Evolutionary conservation across 139 green algal species (phyloP), one percentile per base, ranked within the genome.

Genomic region (Ettlia oleoabundans): DNA sequence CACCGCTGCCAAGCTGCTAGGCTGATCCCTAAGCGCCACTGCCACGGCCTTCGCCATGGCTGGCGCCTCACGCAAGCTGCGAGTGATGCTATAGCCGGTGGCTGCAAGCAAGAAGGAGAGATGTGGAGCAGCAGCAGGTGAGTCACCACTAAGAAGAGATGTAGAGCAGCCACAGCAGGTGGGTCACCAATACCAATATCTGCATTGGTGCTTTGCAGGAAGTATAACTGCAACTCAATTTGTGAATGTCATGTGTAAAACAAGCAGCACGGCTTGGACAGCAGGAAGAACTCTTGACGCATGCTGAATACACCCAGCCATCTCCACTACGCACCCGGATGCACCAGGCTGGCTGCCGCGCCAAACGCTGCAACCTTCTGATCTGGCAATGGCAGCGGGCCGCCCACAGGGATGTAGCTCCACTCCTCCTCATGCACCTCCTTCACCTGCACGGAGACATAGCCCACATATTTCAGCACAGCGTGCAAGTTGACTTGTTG

Each of bases 261-360:
- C n/a, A n/a, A n/a, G n/a, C n/a, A n/a, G n/a, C n/a, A n/a, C n/a
- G n/a, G n/a, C n/a, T n/a, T n/a, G n/a, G n/a, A n/a, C n/a, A n/a
- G n/a, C n/a, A n/a, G n/a, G n/a, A n/a, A n/a, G n/a, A n/a, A n/a
- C n/a, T n/a, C n/a, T n/a, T n/a, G n/a, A n/a, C n/a, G n/a, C n/a
- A n/a, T n/a, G n/a, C n/a, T n/a, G n/a, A n/a, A n/a, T n/a, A n/a
- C n/a, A n/a, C n/a, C n/a, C n/a, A n/a, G n/a, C n/a, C n/a, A n/a
- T n/a, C n/a, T n/a, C n/a, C 47, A 58, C 13, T 9, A 84, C 55
- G 30, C 80, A 61, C 66, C 69, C 41, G 96, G 96, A 80, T 98
- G 95, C 74, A 98, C 95, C 92, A 98, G 94, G 86, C 95, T 96
- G n/a, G 92, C 97, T 0, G 96, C 96, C 82, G 98, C 97, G 53